Conservation (phyloP, 352 stramenopile species). For the Pythium dissimile region DNA sequence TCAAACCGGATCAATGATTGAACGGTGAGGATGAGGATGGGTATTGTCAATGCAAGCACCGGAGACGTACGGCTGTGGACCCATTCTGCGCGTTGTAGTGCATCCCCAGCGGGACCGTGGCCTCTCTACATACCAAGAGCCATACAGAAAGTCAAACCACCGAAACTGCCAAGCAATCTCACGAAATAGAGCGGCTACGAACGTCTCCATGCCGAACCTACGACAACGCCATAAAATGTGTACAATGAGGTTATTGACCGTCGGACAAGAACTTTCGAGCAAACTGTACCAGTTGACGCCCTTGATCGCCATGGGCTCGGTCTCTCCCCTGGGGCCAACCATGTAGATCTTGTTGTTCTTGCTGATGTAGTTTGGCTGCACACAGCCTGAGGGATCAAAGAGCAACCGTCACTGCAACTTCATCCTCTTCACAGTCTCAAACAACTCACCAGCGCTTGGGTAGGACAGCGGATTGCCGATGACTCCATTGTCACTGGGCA, state of each 20-base stretch:
- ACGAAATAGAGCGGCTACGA: conserved; percentile 1
- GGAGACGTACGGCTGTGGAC: conserved; percentile 35
- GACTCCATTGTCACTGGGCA: conserved; percentile 46
- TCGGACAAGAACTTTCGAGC: background rate
- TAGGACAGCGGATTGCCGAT: conserved; percentile 68
- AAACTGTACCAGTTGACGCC: conserved; percentile 59
- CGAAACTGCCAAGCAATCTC: background rate
- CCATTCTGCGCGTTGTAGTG: conserved; percentile 54
- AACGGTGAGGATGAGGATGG: background rate
- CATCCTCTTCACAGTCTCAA: background rate
- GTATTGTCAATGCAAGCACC: too few relatives aligned
- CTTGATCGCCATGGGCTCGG: conserved; percentile 53
- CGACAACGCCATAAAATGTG: background rate
- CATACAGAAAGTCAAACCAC: conserved; percentile 18
- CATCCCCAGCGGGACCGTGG: conserved; percentile 31
- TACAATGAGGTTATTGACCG: background rate
- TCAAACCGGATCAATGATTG: background rate
- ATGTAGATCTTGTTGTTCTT: conserved; percentile 62
- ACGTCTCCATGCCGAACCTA: conserved; percentile 52
- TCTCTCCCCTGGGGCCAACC: conserved; percentile 44
- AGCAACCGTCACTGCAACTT: background rate
- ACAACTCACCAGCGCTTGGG: conserved; percentile 21
- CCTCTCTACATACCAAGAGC: conserved; percentile 25
- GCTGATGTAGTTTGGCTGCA: conserved; percentile 67
- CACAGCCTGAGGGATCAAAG: conserved; percentile 27